phyloP scores from a whole-genome alignment of 2,329 filamentous ascomycete genomes.

The Apiospora kogelbergensis region DNA sequence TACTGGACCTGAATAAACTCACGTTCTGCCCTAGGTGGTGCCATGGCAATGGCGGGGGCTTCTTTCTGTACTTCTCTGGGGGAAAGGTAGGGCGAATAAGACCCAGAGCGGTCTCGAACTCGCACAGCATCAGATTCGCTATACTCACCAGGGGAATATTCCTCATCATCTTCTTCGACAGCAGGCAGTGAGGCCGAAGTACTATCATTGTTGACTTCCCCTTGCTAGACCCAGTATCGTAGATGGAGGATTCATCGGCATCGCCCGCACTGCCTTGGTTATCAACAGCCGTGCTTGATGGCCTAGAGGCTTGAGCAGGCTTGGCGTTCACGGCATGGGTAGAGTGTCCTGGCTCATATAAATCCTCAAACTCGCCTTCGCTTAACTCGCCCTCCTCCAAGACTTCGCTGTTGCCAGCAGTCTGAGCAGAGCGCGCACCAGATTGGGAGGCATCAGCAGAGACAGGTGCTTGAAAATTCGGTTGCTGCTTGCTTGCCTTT shows the following conservation, averaged over 20 bases:
- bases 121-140: conserved; percentile 26
- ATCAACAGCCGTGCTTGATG: conserved; percentile 19
- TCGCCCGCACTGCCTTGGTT: conserved; percentile 26
- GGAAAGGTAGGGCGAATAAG: conserved; percentile 53
- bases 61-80: conserved; percentile 44
- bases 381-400: conserved; percentile 76
- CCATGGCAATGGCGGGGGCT: conserved; percentile 21
- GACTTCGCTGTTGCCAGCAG: conserved; percentile 4
- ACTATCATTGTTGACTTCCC: conserved; percentile 22
- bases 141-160: conserved; percentile 25
- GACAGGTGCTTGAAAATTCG: not conserved
- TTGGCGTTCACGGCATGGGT: not conserved
- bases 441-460: not conserved
- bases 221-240: conserved; percentile 28
- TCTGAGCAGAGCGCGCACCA: not conserved
- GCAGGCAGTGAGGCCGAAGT: conserved; percentile 21
- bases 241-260: conserved; percentile 33
- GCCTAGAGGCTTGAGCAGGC: conserved; percentile 12
- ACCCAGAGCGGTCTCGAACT: conserved; percentile 47
- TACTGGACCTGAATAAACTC: not conserved
- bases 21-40: not conserved
- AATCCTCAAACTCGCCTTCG: conserved; percentile 63
- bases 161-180: conserved; percentile 21
- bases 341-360: conserved; percentile 46
- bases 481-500: not conserved